Evolutionary conservation across 2,329 filamentous ascomycete species (phyloP).

Genomic region (Aspergillus sp.): DNA sequence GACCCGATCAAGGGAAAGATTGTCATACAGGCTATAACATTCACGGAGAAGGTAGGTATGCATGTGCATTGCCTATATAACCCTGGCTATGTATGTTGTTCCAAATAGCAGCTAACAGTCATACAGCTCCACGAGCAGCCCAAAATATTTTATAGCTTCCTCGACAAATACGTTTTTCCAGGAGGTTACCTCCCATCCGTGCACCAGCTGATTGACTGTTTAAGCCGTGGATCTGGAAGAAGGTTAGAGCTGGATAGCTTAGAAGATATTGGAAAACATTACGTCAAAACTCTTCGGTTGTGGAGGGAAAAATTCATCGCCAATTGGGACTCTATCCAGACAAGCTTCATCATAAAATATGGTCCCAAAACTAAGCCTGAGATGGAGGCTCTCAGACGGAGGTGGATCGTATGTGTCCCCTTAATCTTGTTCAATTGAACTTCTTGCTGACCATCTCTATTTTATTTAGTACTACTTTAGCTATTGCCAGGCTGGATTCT

Average conservation of each 20-base stretch:
- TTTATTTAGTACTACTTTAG: slow-evolving; percentile 2
- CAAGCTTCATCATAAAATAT: neutral
- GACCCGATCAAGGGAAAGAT: neutral
- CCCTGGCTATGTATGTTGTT: too few relatives aligned
- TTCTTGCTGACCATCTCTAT: neutral
- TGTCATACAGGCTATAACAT: neutral
- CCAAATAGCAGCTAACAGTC: too few relatives aligned
- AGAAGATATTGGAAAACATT: neutral
- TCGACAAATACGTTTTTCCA: slow-evolving; percentile 1
- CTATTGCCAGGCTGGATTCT: slow-evolving; percentile 1
- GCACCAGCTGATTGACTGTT: neutral
- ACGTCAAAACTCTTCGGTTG: neutral
- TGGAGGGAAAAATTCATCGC: slow-evolving; percentile 2
- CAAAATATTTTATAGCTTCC: neutral
- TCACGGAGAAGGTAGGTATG: neutral
- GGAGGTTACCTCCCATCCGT: slow-evolving; percentile 1
- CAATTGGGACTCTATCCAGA: slow-evolving; percentile 1
- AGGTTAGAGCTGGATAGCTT: neutral
- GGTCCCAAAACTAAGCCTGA: neutral
- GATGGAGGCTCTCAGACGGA: slow-evolving; percentile 1
- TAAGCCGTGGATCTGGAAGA: neutral
- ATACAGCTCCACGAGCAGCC: neutral
- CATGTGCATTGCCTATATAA: neutral
- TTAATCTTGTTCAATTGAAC: neutral
- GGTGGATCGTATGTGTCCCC: neutral